Evolutionary conservation across 176 grass and related monocot species (phyloP).

Genomic region (Paspalum vaginatum): DNA sequence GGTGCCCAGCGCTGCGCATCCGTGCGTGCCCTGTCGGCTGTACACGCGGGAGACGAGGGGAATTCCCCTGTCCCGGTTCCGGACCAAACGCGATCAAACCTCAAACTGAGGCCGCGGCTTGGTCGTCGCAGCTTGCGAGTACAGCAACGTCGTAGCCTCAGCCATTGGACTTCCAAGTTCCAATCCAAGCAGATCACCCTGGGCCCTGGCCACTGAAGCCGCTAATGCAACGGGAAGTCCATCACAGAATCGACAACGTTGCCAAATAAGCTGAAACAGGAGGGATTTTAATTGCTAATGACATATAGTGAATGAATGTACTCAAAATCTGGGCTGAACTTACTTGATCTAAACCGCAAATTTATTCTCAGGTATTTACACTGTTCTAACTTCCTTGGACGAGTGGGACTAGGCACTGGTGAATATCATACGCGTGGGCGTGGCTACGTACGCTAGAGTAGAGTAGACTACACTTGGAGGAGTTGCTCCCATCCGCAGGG

Average conservation of each 20-base stretch:
- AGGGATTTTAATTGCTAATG: not conserved
- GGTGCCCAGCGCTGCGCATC: not conserved
- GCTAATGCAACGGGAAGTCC: not conserved
- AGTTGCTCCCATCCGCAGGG: slow-evolving; percentile 1
- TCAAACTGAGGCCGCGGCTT: not conserved
- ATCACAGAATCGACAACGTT: not conserved
- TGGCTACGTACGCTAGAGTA: slow-evolving; percentile 22
- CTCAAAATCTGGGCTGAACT: slow-evolving; percentile 1
- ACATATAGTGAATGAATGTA: not conserved
- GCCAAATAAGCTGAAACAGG: not conserved
- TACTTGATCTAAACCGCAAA: slow-evolving; percentile 6
- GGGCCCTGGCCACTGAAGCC: not conserved
- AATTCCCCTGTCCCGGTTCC: not conserved
- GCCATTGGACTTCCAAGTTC: not conserved
- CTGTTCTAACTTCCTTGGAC: slow-evolving; percentile 44
- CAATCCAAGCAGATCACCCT: not conserved
- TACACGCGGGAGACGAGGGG: not conserved
- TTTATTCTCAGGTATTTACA: slow-evolving; percentile 60
- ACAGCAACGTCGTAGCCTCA: not conserved
- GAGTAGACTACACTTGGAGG: slow-evolving; percentile 9
- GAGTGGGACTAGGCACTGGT: not conserved
- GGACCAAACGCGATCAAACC: not conserved
- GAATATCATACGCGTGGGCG: slow-evolving; percentile 35
- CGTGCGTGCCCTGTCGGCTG: slow-evolving; percentile 8
- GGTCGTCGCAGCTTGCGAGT: not conserved